Evolutionary conservation across 2,329 filamentous ascomycete species (phyloP).

Genomic region (Chrysoporthe austroafricana): DNA sequence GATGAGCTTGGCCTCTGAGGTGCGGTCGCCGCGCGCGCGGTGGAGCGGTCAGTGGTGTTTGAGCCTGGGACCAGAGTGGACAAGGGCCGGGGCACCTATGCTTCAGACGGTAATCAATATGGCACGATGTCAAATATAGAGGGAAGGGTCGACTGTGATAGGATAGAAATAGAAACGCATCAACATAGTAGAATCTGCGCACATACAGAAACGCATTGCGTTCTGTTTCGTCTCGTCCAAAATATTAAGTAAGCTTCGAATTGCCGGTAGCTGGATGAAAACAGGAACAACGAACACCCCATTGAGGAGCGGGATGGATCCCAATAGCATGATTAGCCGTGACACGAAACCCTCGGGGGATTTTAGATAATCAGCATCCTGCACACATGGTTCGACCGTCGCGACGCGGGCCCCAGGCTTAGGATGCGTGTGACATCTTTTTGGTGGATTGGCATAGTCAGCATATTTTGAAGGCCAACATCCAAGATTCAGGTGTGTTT

Average conservation of each 20-base stretch:
- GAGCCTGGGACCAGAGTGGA: constrained; percentile 3
- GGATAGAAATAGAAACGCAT: constrained; percentile 12
- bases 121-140: constrained; percentile 1
- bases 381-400: neutral
- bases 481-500: constrained; percentile 8
- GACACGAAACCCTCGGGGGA: neutral
- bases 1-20: constrained; percentile 27
- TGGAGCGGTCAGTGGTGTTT: neutral
- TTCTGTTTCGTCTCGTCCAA: neutral
- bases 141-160: neutral
- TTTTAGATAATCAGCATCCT: neutral
- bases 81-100: neutral
- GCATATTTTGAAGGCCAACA: neutral
- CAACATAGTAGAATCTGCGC: neutral
- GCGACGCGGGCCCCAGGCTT: neutral
- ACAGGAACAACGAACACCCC: neutral
- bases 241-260: neutral
- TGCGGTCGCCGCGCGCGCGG: neutral
- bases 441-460: neutral
- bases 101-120: neutral
- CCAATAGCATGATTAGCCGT: neutral
- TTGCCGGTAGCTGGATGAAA: neutral
- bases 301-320: constrained; percentile 1
- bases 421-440: neutral
- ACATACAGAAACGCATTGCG: neutral